These are phyloP conservation scores for Linnemannia elongata DNA, from an alignment of 192 early-diverging fungal species.

Conservation along the genomic window DNA sequence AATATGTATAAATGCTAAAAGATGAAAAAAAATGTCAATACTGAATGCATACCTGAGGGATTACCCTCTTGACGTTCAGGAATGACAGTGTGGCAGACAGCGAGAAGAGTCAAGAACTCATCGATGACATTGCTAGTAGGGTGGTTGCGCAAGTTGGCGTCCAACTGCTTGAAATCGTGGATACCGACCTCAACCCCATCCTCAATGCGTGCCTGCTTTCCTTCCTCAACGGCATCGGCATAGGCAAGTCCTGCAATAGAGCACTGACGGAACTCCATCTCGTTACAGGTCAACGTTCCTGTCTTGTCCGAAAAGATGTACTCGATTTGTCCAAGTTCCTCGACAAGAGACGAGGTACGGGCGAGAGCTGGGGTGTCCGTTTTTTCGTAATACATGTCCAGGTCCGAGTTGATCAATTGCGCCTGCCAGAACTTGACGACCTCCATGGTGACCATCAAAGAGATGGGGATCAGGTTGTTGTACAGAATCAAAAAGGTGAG, in stretches of 20 bases:
- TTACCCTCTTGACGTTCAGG: constrained; percentile 77
- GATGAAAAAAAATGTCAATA: neutral
- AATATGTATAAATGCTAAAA: neutral
- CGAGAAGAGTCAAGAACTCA: constrained; percentile 92
- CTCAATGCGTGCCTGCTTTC: constrained; percentile 83
- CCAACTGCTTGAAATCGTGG: constrained; percentile 74
- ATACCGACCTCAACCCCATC: constrained; percentile 79
- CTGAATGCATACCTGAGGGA: constrained; percentile 36
- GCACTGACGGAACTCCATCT: constrained; percentile 91
- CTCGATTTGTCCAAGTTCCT: constrained; percentile 97
- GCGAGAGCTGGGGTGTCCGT: constrained; percentile 94
- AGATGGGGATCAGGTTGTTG: constrained; percentile 99
- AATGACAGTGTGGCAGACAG: constrained; percentile 98
- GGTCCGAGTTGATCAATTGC: constrained; percentile 89
- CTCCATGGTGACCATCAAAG: constrained; percentile 99
- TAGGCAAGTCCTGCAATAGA: constrained; percentile 94
- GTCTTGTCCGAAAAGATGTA: constrained; percentile 99
- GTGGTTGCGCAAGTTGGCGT: constrained; percentile 70
- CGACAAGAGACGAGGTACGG: constrained; percentile 92
- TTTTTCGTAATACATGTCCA: constrained; percentile 96
- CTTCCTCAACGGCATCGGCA: constrained; percentile 90
- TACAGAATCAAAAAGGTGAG: constrained; percentile 98
- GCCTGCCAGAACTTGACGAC: constrained; percentile 95
- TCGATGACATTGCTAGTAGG: constrained; percentile 76
- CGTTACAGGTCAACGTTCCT: constrained; percentile 88